These are phyloP conservation scores for Pseudogymnoascus sp. DNA, from an alignment of 2,329 filamentous ascomycete species.

Conservation along the genomic window DNA sequence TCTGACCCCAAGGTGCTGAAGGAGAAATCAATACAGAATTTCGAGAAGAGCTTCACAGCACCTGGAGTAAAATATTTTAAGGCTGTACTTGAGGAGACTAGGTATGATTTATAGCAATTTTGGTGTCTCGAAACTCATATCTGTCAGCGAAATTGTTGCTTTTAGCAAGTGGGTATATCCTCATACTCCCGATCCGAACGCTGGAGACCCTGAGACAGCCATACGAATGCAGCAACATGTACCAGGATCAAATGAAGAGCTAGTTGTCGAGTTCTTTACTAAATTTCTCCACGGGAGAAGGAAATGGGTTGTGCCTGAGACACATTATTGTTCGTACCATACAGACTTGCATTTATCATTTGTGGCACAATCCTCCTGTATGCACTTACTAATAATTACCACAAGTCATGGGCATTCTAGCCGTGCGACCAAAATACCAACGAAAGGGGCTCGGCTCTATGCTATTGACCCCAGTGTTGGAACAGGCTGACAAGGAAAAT, in stretches of 20 bases:
- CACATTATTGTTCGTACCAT: slow-evolving; percentile 4
- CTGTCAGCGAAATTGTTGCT: background rate
- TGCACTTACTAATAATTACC: background rate
- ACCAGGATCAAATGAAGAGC: background rate
- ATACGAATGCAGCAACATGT: slow-evolving; percentile 1
- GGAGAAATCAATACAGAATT: background rate
- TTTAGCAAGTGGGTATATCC: slow-evolving; percentile 10
- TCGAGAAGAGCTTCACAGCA: background rate
- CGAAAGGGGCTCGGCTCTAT: slow-evolving; percentile 1
- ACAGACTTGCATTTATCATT: background rate
- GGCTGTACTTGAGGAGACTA: background rate
- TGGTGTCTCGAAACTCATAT: background rate
- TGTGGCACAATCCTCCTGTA: background rate
- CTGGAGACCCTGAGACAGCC: background rate
- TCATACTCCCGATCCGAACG: background rate
- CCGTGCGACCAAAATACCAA: slow-evolving; percentile 4
- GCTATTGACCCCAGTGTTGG: background rate
- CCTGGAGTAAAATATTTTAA: slow-evolving; percentile 8
- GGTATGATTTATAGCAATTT: background rate
- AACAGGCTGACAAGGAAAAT: slow-evolving; percentile 3
- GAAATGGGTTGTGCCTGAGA: slow-evolving; percentile 7
- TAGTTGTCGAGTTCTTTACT: slow-evolving; percentile 3
- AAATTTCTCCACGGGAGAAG: slow-evolving; percentile 5
- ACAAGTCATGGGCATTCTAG: background rate
- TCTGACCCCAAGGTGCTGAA: background rate